A percentile compares a stretch with the other conserved stretches of the same genome.
Conservation (phyloP, 176 grass and related monocot genomes). For the Secale cereale region DNA sequence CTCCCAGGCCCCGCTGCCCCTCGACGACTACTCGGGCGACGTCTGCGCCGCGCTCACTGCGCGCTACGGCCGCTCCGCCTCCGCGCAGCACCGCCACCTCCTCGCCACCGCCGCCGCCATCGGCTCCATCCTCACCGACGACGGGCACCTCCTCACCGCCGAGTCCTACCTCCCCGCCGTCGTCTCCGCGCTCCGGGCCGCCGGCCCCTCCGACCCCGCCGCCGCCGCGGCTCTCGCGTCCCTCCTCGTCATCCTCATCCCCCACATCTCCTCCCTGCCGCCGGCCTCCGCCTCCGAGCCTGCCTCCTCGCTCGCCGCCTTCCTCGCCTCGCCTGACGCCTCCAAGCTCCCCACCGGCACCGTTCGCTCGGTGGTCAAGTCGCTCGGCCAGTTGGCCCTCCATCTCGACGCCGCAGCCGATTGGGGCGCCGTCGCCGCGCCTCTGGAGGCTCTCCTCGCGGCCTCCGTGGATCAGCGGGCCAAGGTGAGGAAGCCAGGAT, state of each 20-base stretch:
- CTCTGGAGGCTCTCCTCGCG: constrained; percentile 56
- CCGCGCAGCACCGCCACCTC: constrained; percentile 92
- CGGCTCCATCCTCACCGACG: constrained; percentile 79
- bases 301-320: constrained; percentile 41
- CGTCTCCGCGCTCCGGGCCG: constrained; percentile 51
- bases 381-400: constrained; percentile 66
- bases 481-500: constrained; percentile 54
- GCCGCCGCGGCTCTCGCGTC: constrained; percentile 62
- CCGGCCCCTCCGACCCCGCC: constrained; percentile 50
- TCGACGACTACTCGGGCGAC: constrained; percentile 60
- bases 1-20: constrained; percentile 17
- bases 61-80: constrained; percentile 82
- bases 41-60: constrained; percentile 65
- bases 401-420: constrained; percentile 51
- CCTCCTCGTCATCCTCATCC: constrained; percentile 75
- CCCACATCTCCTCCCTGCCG: constrained; percentile 46
- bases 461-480: constrained; percentile 63
- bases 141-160: constrained; percentile 51
- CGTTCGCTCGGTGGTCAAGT: constrained; percentile 70
- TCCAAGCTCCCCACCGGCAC: constrained; percentile 65
- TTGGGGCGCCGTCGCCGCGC: constrained; percentile 43
- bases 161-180: constrained; percentile 61
- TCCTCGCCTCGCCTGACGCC: constrained; percentile 40
- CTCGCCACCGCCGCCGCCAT: constrained; percentile 90
- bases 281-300: constrained; percentile 48